Percentiles rank a stretch among this genome's conserved stretches.
phyloP scores from a whole-genome alignment of 2,329 filamentous ascomycete genomes.

The Microthyrium microscopicum region DNA sequence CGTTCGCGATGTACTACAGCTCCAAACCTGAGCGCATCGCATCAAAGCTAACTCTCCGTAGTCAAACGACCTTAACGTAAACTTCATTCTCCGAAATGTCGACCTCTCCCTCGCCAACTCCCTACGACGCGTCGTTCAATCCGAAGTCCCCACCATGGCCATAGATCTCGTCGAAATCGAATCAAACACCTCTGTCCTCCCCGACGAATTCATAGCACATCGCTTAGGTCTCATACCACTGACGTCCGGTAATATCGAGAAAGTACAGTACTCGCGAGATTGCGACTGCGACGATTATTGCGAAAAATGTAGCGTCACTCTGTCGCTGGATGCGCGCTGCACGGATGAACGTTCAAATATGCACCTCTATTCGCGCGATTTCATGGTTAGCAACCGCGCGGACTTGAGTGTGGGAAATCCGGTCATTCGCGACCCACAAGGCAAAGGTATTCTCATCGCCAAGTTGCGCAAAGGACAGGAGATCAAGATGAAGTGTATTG shows the following conservation, averaged over 20 bases:
- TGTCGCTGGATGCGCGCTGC: conserved; percentile 74
- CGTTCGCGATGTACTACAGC: conserved; percentile 26
- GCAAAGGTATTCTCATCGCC: conserved; percentile 68
- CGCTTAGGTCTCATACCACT: conserved; percentile 82
- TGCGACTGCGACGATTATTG: conserved; percentile 96
- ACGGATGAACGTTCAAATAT: conserved; percentile 75
- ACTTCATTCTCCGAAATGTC: conserved; percentile 81
- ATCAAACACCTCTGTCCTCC: conserved; percentile 84
- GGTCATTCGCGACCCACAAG: conserved; percentile 68
- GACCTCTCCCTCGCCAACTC: conserved; percentile 89
- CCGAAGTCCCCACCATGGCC: conserved; percentile 85
- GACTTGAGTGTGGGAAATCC: conserved; percentile 66
- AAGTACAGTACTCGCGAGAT: conserved; percentile 74
- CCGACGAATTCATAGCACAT: conserved; percentile 91
- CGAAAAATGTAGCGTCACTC: conserved; percentile 73
- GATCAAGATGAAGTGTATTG: conserved; percentile 76
- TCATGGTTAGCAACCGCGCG: conserved; percentile 55
- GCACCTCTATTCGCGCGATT: conserved; percentile 82
- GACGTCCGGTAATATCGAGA: conserved; percentile 65
- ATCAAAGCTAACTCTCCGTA: conserved; percentile 22
- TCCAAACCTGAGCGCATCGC: conserved; percentile 6
- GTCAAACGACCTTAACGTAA: conserved; percentile 66
- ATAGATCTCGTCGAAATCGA: conserved; percentile 91
- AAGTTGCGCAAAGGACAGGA: conserved; percentile 86
- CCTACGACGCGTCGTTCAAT: conserved; percentile 75